Percentiles rank a stretch among this genome's conserved stretches.
Evolutionary conservation across 257 asterid species (phyloP).

Genomic region (Solanum arcanum): DNA sequence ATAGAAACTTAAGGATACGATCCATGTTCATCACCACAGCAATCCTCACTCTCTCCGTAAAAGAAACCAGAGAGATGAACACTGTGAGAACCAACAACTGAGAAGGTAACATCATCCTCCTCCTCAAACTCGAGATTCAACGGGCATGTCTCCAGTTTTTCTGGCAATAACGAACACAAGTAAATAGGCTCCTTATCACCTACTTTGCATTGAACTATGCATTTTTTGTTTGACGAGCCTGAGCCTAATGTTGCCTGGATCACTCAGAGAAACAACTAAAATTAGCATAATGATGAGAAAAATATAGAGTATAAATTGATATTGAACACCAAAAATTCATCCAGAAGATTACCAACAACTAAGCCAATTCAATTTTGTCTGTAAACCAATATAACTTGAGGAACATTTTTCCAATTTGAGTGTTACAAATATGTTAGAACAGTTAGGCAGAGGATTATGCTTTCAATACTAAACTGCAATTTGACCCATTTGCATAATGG

Average conservation of each 20-base stretch:
- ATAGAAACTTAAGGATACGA: slow-evolving; percentile 49
- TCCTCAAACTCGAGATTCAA: slow-evolving; percentile 85
- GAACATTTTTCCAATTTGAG: neutral
- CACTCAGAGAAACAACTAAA: neutral
- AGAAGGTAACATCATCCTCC: slow-evolving; percentile 65
- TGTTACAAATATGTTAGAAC: neutral
- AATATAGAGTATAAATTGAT: neutral
- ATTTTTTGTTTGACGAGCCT: slow-evolving; percentile 47
- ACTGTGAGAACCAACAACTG: slow-evolving; percentile 56
- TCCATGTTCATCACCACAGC: slow-evolving; percentile 22
- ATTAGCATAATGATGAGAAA: neutral
- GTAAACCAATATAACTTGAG: neutral
- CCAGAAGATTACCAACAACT: neutral
- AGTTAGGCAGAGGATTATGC: neutral
- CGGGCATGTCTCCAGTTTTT: slow-evolving; percentile 57
- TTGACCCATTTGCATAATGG: neutral
- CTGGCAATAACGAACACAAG: slow-evolving; percentile 66
- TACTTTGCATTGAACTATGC: slow-evolving; percentile 68
- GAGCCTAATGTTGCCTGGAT: slow-evolving; percentile 72
- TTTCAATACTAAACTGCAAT: neutral
- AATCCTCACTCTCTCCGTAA: slow-evolving; percentile 37
- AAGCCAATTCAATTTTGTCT: neutral
- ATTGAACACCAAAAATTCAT: neutral
- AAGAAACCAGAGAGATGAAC: slow-evolving; percentile 93
- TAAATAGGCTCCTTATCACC: slow-evolving; percentile 70